Conservation (phyloP, 2,329 filamentous ascomycete genomes). For the Calonectria henricotiae region DNA sequence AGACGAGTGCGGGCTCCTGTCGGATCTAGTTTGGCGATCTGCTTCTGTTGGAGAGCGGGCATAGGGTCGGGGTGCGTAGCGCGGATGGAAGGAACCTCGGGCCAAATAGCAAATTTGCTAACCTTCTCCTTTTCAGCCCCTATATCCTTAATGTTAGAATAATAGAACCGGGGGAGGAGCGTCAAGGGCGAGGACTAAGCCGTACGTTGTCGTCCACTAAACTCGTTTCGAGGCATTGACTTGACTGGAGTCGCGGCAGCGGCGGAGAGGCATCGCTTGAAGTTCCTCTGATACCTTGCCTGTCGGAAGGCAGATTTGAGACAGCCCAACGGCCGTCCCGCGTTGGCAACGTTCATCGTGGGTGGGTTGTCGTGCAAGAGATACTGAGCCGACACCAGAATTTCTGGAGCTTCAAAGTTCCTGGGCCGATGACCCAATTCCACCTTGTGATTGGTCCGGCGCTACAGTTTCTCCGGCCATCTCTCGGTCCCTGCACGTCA, state of each 20-base stretch:
- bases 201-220: conserved; percentile 59
- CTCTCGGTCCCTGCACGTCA: conserved; percentile 40
- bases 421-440: conserved; percentile 43
- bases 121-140: conserved; percentile 58
- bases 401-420: conserved; percentile 50
- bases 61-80: conserved; percentile 78
- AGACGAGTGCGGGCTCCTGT: conserved; percentile 86
- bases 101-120: conserved; percentile 68
- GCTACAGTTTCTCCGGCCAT: conserved; percentile 53
- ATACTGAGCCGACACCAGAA: conserved; percentile 48
- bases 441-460: conserved; percentile 59
- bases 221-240: conserved; percentile 48
- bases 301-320: conserved; percentile 78
- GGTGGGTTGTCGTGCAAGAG: conserved; percentile 45
- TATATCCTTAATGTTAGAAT: conserved; percentile 45
- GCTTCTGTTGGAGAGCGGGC: conserved; percentile 75
- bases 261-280: conserved; percentile 67
- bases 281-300: conserved; percentile 66
- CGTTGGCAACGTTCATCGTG: conserved; percentile 74
- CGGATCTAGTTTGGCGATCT: conserved; percentile 85
- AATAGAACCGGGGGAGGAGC: not conserved
- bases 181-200: conserved; percentile 1
- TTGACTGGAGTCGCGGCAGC: conserved; percentile 49
- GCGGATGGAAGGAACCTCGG: conserved; percentile 71
- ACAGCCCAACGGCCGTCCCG: conserved; percentile 79